Evolutionary conservation across 495 filamentous ascomycete genomes (phyloP).

Genomic region (Neurospora sp.): DNA sequence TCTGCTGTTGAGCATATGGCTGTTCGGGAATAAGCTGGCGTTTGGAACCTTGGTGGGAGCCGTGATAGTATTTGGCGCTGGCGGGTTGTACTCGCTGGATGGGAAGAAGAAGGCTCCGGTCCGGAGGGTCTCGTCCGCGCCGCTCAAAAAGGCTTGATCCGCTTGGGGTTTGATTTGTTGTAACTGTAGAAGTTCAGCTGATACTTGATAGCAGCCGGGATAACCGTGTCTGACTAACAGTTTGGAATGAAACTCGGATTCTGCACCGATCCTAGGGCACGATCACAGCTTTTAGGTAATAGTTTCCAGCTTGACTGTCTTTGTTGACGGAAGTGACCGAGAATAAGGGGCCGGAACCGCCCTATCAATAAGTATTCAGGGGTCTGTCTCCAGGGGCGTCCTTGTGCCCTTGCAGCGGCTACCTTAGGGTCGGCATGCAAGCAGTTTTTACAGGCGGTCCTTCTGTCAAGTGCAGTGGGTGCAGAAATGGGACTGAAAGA

Average conservation of each 20-base stretch:
- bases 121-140: constrained; percentile 4
- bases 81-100: constrained; percentile 81
- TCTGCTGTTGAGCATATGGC: constrained; percentile 76
- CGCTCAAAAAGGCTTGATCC: neutral
- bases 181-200: neutral
- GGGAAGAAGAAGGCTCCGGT: constrained; percentile 27
- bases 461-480: neutral
- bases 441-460: constrained; percentile 1
- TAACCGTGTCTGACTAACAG: neutral
- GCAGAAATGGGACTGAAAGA: neutral
- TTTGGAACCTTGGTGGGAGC: constrained; percentile 71
- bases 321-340: neutral
- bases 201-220: neutral
- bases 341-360: neutral
- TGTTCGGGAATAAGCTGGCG: constrained; percentile 79
- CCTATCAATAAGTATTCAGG: constrained; percentile 4
- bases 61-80: constrained; percentile 74
- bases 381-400: neutral
- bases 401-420: constrained; percentile 10
- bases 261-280: neutral
- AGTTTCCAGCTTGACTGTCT: neutral
- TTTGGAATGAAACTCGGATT: neutral
- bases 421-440: constrained; percentile 12
- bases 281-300: neutral
- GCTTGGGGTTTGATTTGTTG: neutral